A percentile compares a stretch with the other conserved stretches of the same genome.
Conservation (phyloP, 2,329 filamentous ascomycete genomes). For the Rachicladosporium sp. region DNA sequence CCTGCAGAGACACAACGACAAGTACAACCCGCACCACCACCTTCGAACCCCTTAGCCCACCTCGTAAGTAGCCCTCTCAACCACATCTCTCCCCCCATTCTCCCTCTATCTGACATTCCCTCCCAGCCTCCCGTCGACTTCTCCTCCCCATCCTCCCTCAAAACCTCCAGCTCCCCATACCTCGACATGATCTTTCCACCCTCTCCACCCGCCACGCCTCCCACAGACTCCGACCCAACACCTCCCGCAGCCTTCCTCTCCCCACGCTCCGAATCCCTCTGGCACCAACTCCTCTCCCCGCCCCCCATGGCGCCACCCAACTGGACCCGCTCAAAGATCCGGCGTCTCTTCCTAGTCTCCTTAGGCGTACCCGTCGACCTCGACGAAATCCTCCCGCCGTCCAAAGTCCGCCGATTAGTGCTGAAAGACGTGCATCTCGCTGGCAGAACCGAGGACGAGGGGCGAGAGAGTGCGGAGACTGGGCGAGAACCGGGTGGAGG, state of each 20-base stretch:
- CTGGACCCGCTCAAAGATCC: conserved; percentile 92
- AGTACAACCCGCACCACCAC: conserved; percentile 19
- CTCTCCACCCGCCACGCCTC: conserved; percentile 33
- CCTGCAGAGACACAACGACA: conserved; percentile 25
- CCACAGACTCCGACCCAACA: conserved; percentile 17
- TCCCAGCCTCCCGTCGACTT: conserved; percentile 18
- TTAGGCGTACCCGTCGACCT: conserved; percentile 91
- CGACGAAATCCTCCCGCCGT: conserved; percentile 91
- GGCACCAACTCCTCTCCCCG: conserved; percentile 91
- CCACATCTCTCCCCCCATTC: neutral
- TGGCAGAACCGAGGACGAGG: conserved; percentile 8
- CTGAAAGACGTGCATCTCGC: conserved; percentile 59
- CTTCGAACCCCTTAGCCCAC: conserved; percentile 30
- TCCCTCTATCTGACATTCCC: conserved; percentile 17
- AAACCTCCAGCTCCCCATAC: conserved; percentile 50
- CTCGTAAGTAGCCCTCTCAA: conserved; percentile 30
- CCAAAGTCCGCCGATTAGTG: conserved; percentile 94
- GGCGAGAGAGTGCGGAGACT: no score
- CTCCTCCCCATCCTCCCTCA: conserved; percentile 43
- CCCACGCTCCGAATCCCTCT: conserved; percentile 76
- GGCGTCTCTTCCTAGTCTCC: conserved; percentile 87
- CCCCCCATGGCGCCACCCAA: conserved; percentile 91
- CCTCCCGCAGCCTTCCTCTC: conserved; percentile 59
- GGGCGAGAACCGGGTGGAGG: neutral
- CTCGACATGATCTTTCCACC: conserved; percentile 53